A percentile compares a stretch with the other conserved stretches of the same genome.
phyloP scores from a whole-genome alignment of 306 rosid genomes.

The Gillenia trifoliata region DNA sequence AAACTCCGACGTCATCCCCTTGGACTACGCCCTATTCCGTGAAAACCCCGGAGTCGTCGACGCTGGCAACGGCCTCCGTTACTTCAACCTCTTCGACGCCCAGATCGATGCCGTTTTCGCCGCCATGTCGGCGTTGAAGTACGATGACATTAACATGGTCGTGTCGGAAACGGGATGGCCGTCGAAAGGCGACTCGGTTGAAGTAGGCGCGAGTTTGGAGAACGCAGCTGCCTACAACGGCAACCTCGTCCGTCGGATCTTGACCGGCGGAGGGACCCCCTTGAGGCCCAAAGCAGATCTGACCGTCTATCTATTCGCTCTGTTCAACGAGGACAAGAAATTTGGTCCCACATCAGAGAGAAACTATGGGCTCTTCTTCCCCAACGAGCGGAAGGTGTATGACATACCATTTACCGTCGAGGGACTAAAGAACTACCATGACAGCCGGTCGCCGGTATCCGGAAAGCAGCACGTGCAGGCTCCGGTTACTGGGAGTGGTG shows the following conservation, averaged over 20 bases:
- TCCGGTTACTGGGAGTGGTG: conserved; percentile 35
- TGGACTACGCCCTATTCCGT: conserved; percentile 78
- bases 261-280: conserved; percentile 73
- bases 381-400: conserved; percentile 58
- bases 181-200: conserved; percentile 66
- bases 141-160: conserved; percentile 58
- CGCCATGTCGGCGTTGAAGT: conserved; percentile 60
- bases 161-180: conserved; percentile 96
- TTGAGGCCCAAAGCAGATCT: conserved; percentile 73
- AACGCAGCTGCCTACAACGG: conserved; percentile 94
- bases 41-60: conserved; percentile 78
- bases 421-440: conserved; percentile 44
- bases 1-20: conserved; percentile 71
- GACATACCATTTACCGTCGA: conserved; percentile 64
- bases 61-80: conserved; percentile 72
- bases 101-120: conserved; percentile 97
- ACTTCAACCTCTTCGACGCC: conserved; percentile 76
- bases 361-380: conserved; percentile 83
- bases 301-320: conserved; percentile 82
- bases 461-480: not conserved
- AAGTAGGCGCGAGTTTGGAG: conserved; percentile 66
- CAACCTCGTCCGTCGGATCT: conserved; percentile 72
- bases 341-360: conserved; percentile 81
- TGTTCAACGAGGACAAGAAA: conserved; percentile 80
- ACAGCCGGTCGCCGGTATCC: conserved; percentile 27